Base-by-base conservation (phyloP, 2,329 filamentous ascomycete genomes). In the Talaromyces piceae region DNA sequence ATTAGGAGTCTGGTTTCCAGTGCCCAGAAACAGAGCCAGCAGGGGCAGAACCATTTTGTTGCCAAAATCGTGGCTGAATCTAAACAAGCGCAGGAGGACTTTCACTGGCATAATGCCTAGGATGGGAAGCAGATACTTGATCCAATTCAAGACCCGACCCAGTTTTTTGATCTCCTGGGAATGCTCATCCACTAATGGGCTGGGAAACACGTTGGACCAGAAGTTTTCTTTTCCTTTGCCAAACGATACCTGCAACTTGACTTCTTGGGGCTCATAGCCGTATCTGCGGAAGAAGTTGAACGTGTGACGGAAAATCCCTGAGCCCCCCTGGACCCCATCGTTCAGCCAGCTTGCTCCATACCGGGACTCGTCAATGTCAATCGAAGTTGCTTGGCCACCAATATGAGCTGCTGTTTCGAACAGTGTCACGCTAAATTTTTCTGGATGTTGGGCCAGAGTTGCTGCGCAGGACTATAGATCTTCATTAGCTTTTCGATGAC, bases 11-110 rank as follows among this genome's bases (percentile, higher is more conserved):
- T 87, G 83, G 57, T 89, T 89, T 1, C 86, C 84, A 0, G 86
- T 88, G 0, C 86, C 86, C 0, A 89, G 72, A 61, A 90, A 88
- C 1, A 89, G 71, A 0, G 86, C 86, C 27, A 88, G 79, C 63
- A 89, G 79, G 1, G 86, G 86, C 52, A 86, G 75, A 0, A 85
- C 81, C 67, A 89, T 83, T 30, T 81, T 82, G 60, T 88, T 83
- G 13, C 78, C 79, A 61, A 89, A 90, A 50, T 86, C 83, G 8
- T 79, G 75, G 51, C 75, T 83, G 67, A 89, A 88, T 51, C 80
- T 70, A 66, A 87, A 88, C 47, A 88, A 65, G 51, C 79, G 79
- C 58, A 88, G 73, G 63, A 88, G 76, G 28, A 81, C 66, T 53
- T 80, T 82, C 59, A 89, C 81, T 0, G 72, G 80, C 25, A 83